Evolutionary conservation across 495 filamentous ascomycete species (phyloP), one percentile per base, ranked within the genome.

Genomic region (Evansstolkia leycettana): DNA sequence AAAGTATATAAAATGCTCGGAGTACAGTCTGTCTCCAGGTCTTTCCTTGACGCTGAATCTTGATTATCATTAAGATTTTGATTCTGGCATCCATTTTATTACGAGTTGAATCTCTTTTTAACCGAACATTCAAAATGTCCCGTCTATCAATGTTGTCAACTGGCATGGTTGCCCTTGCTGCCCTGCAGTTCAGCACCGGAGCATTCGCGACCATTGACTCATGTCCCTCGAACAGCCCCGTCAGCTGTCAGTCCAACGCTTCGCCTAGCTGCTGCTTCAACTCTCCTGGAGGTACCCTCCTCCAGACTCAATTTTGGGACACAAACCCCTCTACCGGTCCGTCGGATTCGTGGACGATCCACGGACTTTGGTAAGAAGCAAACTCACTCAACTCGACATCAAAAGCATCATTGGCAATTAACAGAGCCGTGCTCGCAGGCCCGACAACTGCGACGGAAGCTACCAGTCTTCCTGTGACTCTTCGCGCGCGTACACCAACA

Each of bases 221-320:
- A 5, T 23, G 20, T 9, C 9, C 20, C 5, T 23, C 20, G 20
- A 23, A 51, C 45, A 51, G 34, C 20, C 45, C 48, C 9, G 42
- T 60, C 27, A 66, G 62, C 47, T 66, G 64, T 42, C 52, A 58
- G 6, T 42, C 36, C 11, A 48, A 51, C 24, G 44, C 50, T 37
- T 32, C 56, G n/a, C 60, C 76, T 39, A 69, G 69, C 13, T 89
- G 84, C 62, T 90, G 84, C 62, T 84, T 79, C 55, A 79, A 85
- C 38, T 58, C 70, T 33, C 80, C 80, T 0, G 81, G 82, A 16
- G 84, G 84, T 5, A 69, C 79, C 32, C 54, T 89, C 17, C 60
- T 88, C 26, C 70, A 74, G 48, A 84, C 83, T 11, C 83, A 89
- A 44, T 87, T 90, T 64, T 93, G 83, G 82, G 82, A 89, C 46